These are phyloP conservation scores for Trametes cingulata DNA, from an alignment of 768 basidiomycete genomes.

Conservation along the genomic window DNA sequence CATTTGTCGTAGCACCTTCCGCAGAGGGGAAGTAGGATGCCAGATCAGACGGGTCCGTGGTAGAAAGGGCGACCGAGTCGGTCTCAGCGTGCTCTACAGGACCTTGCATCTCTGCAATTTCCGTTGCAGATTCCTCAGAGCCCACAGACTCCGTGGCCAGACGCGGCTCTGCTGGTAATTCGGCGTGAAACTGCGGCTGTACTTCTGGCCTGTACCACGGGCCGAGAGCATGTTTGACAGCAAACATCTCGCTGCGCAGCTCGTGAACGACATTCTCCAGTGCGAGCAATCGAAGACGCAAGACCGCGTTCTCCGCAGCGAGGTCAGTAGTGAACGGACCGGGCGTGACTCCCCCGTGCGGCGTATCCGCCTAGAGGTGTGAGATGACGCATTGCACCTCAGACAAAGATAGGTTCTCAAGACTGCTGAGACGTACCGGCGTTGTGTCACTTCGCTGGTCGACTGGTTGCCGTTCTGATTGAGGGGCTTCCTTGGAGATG, in stretches of 20 bases:
- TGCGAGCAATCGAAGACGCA: constrained; percentile 58
- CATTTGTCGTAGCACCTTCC: constrained; percentile 14
- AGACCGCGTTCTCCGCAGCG: constrained; percentile 62
- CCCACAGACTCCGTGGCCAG: background rate
- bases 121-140: background rate
- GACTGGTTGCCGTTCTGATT: background rate
- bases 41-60: constrained; percentile 25
- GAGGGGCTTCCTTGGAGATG: background rate
- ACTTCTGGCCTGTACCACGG: constrained; percentile 56
- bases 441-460: background rate
- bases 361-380: no score
- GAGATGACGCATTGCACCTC: no score
- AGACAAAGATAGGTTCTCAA: no score
- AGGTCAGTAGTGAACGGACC: constrained; percentile 30
- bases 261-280: constrained; percentile 56
- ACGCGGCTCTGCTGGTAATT: background rate
- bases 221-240: constrained; percentile 58
- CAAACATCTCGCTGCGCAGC: constrained; percentile 57
- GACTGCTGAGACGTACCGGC: background rate
- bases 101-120: background rate
- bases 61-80: constrained; percentile 20
- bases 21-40: constrained; percentile 40
- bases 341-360: background rate
- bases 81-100: constrained; percentile 9
- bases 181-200: constrained; percentile 17